These are phyloP conservation scores for Boletus fagicola DNA, from an alignment of 768 basidiomycete species.

Conservation along the genomic window DNA sequence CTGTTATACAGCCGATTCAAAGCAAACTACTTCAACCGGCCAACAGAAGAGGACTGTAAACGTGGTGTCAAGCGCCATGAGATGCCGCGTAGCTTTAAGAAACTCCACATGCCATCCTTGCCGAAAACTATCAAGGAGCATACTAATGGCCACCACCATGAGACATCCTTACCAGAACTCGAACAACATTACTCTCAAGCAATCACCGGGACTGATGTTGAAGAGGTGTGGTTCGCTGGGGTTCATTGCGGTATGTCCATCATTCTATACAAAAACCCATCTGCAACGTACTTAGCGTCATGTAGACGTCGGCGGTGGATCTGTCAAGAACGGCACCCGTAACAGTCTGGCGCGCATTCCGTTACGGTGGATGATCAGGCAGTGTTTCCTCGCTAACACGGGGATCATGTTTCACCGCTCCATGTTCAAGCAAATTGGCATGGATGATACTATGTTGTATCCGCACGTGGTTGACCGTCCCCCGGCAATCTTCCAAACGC, in stretches of 20 bases:
- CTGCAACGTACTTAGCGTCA: not conserved
- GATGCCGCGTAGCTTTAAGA: conserved; percentile 40
- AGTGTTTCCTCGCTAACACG: conserved; percentile 53
- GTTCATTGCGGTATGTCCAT: conserved; percentile 59
- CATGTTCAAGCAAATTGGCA: conserved; percentile 41
- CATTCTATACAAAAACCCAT: not conserved
- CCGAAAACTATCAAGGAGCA: not conserved
- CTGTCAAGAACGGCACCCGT: conserved; percentile 52
- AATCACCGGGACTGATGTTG: conserved; percentile 51
- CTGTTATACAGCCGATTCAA: conserved; percentile 31
- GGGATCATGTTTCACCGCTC: conserved; percentile 59
- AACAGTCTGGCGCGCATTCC: conserved; percentile 68
- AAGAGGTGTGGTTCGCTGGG: conserved; percentile 82
- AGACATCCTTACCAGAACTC: conserved; percentile 31
- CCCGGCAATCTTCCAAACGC: conserved; percentile 36
- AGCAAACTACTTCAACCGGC: conserved; percentile 38
- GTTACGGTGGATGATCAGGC: conserved; percentile 75
- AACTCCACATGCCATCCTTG: conserved; percentile 1
- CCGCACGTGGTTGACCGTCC: conserved; percentile 42
- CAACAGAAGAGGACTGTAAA: conserved; percentile 39
- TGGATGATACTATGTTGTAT: conserved; percentile 49
- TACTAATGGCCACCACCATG: conserved; percentile 9
- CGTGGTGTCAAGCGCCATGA: conserved; percentile 52
- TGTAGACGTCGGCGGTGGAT: conserved; percentile 76
- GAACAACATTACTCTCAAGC: conserved; percentile 40